Conservation (phyloP, 1,284 basidiomycete species). For the Ustilago sp. region DNA sequence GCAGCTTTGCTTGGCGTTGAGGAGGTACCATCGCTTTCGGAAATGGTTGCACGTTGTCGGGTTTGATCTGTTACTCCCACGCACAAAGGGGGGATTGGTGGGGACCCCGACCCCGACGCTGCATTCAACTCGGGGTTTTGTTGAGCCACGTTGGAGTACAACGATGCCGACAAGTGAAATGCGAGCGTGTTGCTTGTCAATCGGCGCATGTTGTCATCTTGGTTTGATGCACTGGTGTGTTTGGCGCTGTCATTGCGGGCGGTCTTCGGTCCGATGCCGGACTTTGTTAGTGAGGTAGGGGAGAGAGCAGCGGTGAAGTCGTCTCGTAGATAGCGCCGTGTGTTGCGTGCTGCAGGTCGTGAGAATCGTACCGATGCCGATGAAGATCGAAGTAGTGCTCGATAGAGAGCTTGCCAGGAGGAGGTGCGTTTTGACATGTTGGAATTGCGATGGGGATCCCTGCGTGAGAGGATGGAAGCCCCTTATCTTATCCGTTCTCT, state of each 20-base stretch:
- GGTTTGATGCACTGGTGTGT: not conserved
- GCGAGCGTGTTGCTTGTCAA: constrained; percentile 31
- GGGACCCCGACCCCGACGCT: not conserved
- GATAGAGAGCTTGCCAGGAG: constrained; percentile 28
- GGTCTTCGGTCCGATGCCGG: not conserved
- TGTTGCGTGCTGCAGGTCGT: constrained; percentile 49
- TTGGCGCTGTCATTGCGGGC: not conserved
- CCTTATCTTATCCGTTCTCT: not conserved
- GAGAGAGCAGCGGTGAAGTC: constrained; percentile 23
- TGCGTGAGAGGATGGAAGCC: too few species aligned
- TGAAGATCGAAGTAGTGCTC: constrained; percentile 32
- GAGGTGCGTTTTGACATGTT: constrained; percentile 3
- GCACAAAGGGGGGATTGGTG: not conserved
- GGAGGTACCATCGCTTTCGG: not conserved
- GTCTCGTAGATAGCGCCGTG: constrained; percentile 45
- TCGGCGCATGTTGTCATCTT: not conserved
- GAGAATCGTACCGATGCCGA: constrained; percentile 46
- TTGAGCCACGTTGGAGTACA: not conserved
- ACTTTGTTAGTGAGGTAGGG: not conserved
- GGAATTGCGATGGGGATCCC: not conserved
- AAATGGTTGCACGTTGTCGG: not conserved
- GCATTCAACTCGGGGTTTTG: not conserved
- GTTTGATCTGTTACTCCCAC: too few species aligned
- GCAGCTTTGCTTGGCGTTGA: not conserved
- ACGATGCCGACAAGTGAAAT: constrained; percentile 40